phyloP scores from a whole-genome alignment of 192 early-diverging fungal genomes.

The Geranomyces michiganensis region DNA sequence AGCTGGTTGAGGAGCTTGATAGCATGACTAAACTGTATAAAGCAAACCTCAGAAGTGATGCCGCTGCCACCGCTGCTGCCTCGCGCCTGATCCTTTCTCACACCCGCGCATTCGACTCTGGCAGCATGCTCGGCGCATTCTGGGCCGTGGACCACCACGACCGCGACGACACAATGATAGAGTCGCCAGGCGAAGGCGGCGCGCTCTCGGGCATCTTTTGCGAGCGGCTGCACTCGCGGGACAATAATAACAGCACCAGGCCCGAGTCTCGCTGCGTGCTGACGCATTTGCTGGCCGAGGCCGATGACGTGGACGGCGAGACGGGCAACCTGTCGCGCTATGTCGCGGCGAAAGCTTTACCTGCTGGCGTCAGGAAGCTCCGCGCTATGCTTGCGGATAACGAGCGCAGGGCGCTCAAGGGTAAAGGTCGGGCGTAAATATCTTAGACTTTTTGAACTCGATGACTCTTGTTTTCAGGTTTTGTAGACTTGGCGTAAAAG shows the following conservation, averaged over 20 bases:
- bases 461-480: no score
- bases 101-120: slow-evolving; percentile 3
- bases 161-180: not conserved
- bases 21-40: not conserved
- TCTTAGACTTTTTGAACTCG: no score
- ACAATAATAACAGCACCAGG: no score
- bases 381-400: not conserved
- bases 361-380: slow-evolving; percentile 4
- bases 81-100: not conserved
- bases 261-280: slow-evolving; percentile 3
- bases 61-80: not conserved
- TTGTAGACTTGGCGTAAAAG: no score
- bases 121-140: slow-evolving; percentile 1
- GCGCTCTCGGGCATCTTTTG: slow-evolving; percentile 5
- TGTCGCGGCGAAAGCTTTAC: not conserved
- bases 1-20: slow-evolving; percentile 1
- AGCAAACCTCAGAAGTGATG: not conserved
- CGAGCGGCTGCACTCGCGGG: slow-evolving; percentile 6
- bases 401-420: no score
- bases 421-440: no score
- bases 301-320: not conserved
- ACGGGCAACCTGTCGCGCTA: slow-evolving; percentile 1
- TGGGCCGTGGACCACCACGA: not conserved
- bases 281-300: slow-evolving; percentile 4
- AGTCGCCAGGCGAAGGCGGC: not conserved